Base-by-base conservation (phyloP, 2,329 filamentous ascomycete species). In the Sclerotinia nivalis region DNA sequence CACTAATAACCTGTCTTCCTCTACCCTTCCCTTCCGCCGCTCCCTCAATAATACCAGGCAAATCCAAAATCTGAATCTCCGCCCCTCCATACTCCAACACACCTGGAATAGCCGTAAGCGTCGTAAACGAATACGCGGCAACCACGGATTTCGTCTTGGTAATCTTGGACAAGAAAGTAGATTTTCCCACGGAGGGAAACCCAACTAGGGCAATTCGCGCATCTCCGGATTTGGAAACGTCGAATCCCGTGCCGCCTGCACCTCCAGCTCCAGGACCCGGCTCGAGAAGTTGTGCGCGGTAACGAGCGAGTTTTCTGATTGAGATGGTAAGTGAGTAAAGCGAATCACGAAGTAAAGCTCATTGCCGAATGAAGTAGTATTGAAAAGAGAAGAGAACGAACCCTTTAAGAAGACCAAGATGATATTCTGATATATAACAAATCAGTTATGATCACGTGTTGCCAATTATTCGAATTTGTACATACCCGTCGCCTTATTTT, bases 151-250 rank as follows among this genome's bases (percentile, higher is more conserved):
- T 93, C 52, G 96, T 99, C 83, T 97, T 98, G 64, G 96, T 99
- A 80, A 99, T 96, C 79, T 98, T 97, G 62, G 94, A 97, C n/a
- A 99, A 81, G 79, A 99, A 98, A 0, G 96, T 99, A 2, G 96
- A 99, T 84, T 99, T 99, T 80, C 96, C 96, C 66, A 99, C 96
- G 0, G 96, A 99, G 0, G 96, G 96, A 77, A 99, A 99, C n/a
- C 96, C 96, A 68, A 99, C 96, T 2, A 99, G 88, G 1, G 96
- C 93, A 82, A 99, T 98, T 77, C 96, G 89, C 20, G 96, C 96
- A 84, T 99, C 96, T 73, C 96, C 96, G 74, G 91, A 95, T 82
- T 99, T 99, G 80, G 91, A 96, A 55, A 99, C 96, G 78, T 95
- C 92, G 80, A 96, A 99, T 13, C 96, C 96, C 3, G 91, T 83